Evolutionary conservation across 2,329 filamentous ascomycete species (phyloP).

Genomic region (Dactylonectria macrodidyma): DNA sequence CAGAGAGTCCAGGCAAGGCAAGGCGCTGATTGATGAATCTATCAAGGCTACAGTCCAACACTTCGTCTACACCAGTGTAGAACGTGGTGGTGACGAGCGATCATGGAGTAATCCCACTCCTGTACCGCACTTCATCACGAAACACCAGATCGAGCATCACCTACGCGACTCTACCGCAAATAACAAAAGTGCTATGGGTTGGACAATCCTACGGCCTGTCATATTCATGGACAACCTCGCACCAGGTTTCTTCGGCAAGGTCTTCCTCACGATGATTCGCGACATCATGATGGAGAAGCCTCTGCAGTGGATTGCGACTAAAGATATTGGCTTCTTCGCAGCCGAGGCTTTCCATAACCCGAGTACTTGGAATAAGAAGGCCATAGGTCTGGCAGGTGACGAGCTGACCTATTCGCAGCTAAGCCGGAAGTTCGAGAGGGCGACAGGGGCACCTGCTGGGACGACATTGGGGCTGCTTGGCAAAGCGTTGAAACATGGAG

Average conservation of each 20-base stretch:
- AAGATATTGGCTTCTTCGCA: constrained; percentile 37
- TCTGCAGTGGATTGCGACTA: constrained; percentile 24
- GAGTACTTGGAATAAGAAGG: constrained; percentile 9
- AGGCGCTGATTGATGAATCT: no score
- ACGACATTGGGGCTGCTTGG: constrained; percentile 29
- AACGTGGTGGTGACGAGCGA: constrained; percentile 43
- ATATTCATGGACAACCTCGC: no score
- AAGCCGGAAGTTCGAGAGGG: constrained; percentile 26
- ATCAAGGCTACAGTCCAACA: constrained; percentile 4
- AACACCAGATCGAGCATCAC: constrained; percentile 35
- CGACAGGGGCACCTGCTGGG: constrained; percentile 19
- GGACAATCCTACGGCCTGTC: no score
- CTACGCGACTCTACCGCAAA: constrained; percentile 29
- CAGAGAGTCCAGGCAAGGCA: no score
- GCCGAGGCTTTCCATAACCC: constrained; percentile 25
- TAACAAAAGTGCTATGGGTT: constrained; percentile 11
- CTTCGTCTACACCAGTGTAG: constrained; percentile 51
- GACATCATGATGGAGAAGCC: no score
- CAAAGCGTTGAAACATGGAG: constrained; percentile 31
- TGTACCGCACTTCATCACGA: constrained; percentile 43
- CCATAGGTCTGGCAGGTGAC: constrained; percentile 32
- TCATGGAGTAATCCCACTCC: constrained; percentile 44
- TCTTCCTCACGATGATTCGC: no score
- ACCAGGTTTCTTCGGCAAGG: no score
- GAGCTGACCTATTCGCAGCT: constrained; percentile 35